Evolutionary conservation across 768 basidiomycete species (phyloP).

Genomic region (Xerocomus spinulosus): DNA sequence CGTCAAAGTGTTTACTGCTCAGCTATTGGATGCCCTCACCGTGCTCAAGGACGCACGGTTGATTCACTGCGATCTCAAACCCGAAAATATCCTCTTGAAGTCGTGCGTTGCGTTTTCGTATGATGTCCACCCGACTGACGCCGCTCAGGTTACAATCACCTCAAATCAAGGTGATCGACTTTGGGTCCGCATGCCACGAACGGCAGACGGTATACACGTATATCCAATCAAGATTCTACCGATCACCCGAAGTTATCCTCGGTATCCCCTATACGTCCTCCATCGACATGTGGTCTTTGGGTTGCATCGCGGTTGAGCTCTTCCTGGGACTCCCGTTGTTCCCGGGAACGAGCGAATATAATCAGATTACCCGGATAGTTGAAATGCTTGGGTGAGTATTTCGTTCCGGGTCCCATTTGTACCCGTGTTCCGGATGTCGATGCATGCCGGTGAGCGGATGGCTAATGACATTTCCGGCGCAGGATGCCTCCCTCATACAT

Average conservation of each 20-base stretch:
- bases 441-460: neutral
- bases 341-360: conserved; percentile 98
- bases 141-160: conserved; percentile 81
- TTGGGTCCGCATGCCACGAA: conserved; percentile 98
- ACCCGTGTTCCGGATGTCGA: neutral
- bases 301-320: conserved; percentile 97
- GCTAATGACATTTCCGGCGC: conserved; percentile 7
- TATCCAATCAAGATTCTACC: conserved; percentile 98
- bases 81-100: conserved; percentile 96
- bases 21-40: conserved; percentile 86
- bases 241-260: conserved; percentile 94
- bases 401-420: neutral
- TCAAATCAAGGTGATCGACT: conserved; percentile 98
- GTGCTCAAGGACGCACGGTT: conserved; percentile 92
- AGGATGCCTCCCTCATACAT: conserved; percentile 90
- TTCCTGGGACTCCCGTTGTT: conserved; percentile 96
- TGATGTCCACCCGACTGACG: neutral
- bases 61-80: conserved; percentile 98
- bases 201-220: conserved; percentile 99
- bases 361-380: conserved; percentile 93
- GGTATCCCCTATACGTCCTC: conserved; percentile 91
- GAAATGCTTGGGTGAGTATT: conserved; percentile 93
- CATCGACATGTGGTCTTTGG: conserved; percentile 99
- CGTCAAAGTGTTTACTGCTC: conserved; percentile 97
- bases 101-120: conserved; percentile 53